Conservation (phyloP, 2,329 filamentous ascomycete genomes). For the Xylariaceae sp. region DNA sequence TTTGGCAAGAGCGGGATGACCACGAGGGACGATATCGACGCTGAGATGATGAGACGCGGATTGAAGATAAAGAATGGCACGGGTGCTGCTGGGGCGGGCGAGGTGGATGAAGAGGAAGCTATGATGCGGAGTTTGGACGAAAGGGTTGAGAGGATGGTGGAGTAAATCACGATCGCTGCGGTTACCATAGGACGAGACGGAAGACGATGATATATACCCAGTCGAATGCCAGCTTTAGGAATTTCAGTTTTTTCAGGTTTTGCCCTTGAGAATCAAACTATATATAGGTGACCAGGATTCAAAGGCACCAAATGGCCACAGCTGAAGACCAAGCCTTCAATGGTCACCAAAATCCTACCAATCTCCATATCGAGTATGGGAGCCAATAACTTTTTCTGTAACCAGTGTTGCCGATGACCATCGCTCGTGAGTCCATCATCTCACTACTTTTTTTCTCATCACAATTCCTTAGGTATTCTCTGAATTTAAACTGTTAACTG, state of each 20-base stretch:
- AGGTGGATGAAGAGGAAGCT: constrained; percentile 50
- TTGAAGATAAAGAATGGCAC: constrained; percentile 45
- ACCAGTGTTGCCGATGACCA: too few species aligned
- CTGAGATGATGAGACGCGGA: constrained; percentile 64
- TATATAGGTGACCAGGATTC: neutral
- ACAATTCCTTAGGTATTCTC: too few species aligned
- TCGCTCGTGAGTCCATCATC: too few species aligned
- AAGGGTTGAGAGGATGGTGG: constrained; percentile 41
- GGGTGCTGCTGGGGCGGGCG: constrained; percentile 2
- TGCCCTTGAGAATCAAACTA: too few species aligned
- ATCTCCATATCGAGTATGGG: too few species aligned
- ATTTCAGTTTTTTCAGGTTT: neutral
- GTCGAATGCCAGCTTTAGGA: neutral
- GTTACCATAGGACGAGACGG: neutral
- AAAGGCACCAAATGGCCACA: too few species aligned
- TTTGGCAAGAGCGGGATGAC: constrained; percentile 58
- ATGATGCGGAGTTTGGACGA: constrained; percentile 52
- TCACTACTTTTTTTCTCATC: too few species aligned
- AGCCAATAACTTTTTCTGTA: too few species aligned
- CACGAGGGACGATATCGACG: constrained; percentile 63
- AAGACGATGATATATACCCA: neutral
- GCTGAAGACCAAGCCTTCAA: too few species aligned
- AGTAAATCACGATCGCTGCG: constrained; percentile 1
- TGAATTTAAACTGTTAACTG: too few species aligned
- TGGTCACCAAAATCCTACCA: too few species aligned